Percentiles rank a stretch among this genome's conserved stretches.
phyloP scores from a whole-genome alignment of 768 basidiomycete genomes.

The Xerocomellus chrysenteron region DNA sequence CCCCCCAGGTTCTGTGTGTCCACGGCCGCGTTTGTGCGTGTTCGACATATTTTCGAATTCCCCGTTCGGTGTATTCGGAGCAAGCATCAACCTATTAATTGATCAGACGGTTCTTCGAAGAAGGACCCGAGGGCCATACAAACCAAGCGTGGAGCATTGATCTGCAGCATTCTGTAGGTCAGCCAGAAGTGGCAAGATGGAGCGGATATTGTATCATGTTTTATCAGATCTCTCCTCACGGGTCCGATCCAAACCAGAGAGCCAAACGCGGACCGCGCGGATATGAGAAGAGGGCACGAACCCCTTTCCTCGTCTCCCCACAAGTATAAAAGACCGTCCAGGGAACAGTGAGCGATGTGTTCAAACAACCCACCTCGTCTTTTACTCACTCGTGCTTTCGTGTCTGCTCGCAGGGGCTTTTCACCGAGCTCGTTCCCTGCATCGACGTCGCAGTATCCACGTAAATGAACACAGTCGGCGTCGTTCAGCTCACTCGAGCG shows the following conservation, averaged over 20 bases:
- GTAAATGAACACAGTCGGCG: constrained; percentile 31
- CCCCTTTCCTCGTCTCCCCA: background rate
- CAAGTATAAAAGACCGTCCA: constrained; percentile 17
- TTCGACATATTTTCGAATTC: constrained; percentile 4
- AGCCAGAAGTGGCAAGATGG: constrained; percentile 1
- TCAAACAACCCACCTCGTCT: constrained; percentile 3
- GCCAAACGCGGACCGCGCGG: background rate
- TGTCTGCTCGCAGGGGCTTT: constrained; percentile 9
- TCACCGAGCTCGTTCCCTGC: constrained; percentile 26
- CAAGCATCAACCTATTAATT: constrained; percentile 10
- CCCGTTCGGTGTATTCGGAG: background rate
- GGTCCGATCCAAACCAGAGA: constrained; percentile 4
- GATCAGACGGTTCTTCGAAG: constrained; percentile 2
- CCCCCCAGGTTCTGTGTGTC: background rate
- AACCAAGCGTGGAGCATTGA: constrained; percentile 13
- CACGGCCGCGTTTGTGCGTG: background rate
- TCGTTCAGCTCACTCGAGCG: constrained; percentile 27
- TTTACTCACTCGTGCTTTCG: constrained; percentile 1
- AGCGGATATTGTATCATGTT: background rate
- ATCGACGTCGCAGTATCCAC: constrained; percentile 33
- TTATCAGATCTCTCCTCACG: constrained; percentile 7
- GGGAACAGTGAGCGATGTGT: constrained; percentile 16
- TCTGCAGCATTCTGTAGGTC: background rate
- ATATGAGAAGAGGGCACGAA: background rate
- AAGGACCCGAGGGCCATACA: constrained; percentile 1